Percentiles rank a stretch among this genome's conserved stretches.
These are phyloP conservation scores for Chalaropsis ovoidea DNA, from an alignment of 2,329 filamentous ascomycete genomes.

Conservation along the genomic window DNA sequence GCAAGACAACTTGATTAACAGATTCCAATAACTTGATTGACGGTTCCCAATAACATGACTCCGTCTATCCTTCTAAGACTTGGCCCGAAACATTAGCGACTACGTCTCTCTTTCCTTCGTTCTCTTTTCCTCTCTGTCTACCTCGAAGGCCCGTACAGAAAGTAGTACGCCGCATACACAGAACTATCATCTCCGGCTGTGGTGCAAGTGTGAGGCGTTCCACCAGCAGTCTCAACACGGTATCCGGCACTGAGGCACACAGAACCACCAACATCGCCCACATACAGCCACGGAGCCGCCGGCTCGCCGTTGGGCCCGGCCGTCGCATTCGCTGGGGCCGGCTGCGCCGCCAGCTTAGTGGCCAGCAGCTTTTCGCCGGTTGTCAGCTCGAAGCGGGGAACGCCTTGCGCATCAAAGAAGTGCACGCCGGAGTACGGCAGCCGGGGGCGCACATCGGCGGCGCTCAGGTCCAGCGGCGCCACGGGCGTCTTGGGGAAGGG, in stretches of 20 bases:
- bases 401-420: slow-evolving; percentile 48
- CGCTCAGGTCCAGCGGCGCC: slow-evolving; percentile 34
- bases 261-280: slow-evolving; percentile 21
- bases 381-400: slow-evolving; percentile 51
- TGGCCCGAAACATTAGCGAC: too few species aligned
- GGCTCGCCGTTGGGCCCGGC: slow-evolving; percentile 17
- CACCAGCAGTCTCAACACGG: slow-evolving; percentile 24
- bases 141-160: slow-evolving; percentile 40
- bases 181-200: slow-evolving; percentile 36
- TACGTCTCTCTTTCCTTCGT: background rate
- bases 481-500: slow-evolving; percentile 37
- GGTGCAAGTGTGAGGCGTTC: slow-evolving; percentile 28
- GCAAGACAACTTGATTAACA: background rate
- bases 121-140: background rate
- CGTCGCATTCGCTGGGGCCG: slow-evolving; percentile 6
- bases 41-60: background rate
- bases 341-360: slow-evolving; percentile 40
- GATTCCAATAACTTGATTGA: background rate
- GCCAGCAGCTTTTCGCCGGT: slow-evolving; percentile 35
- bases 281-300: slow-evolving; percentile 21
- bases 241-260: slow-evolving; percentile 14
- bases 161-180: slow-evolving; percentile 49
- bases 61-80: background rate
- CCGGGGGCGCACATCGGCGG: slow-evolving; percentile 30
- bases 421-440: slow-evolving; percentile 51